phyloP scores from a whole-genome alignment of 192 early-diverging fungal genomes.

The Mortierella claussenii region DNA sequence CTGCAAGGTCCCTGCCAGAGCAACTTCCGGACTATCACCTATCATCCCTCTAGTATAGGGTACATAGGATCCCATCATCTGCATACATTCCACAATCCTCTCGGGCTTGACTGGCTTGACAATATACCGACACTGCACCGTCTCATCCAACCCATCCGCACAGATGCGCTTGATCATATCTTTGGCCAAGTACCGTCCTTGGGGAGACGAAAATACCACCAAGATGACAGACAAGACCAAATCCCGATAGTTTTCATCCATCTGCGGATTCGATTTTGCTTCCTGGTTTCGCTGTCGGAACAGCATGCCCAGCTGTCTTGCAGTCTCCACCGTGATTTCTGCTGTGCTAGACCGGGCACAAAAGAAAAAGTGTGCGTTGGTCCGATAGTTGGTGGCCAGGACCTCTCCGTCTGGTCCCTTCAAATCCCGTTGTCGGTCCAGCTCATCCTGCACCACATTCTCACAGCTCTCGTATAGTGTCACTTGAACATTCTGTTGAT shows the following conservation, averaged over 20 bases:
- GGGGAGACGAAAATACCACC: slow-evolving; percentile 46
- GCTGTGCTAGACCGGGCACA: slow-evolving; percentile 18
- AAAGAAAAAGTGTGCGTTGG: slow-evolving; percentile 51
- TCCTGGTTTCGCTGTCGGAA: slow-evolving; percentile 22
- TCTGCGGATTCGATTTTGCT: slow-evolving; percentile 10
- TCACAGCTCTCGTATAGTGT: slow-evolving; percentile 30
- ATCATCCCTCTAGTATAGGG: slow-evolving; percentile 5
- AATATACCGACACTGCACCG: slow-evolving; percentile 25
- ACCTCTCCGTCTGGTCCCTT: slow-evolving; percentile 12
- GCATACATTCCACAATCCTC: slow-evolving; percentile 46
- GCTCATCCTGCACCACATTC: slow-evolving; percentile 27
- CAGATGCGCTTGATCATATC: slow-evolving; percentile 41
- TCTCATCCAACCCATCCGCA: slow-evolving; percentile 30
- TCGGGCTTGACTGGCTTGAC: slow-evolving; percentile 53
- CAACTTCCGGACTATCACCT: not conserved
- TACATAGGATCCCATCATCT: slow-evolving; percentile 23
- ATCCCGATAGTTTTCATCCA: slow-evolving; percentile 15
- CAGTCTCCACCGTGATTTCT: slow-evolving; percentile 24
- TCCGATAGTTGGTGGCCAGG: slow-evolving; percentile 19
- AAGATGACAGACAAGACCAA: slow-evolving; percentile 41
- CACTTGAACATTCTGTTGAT: slow-evolving; percentile 34
- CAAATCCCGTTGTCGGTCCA: slow-evolving; percentile 9
- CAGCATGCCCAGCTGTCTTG: slow-evolving; percentile 22
- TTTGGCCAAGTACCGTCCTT: slow-evolving; percentile 48
- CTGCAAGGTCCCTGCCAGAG: not conserved